These are phyloP conservation scores for Flaveria ramosissima DNA, from an alignment of 129 eudicot species.

Conservation along the genomic window DNA sequence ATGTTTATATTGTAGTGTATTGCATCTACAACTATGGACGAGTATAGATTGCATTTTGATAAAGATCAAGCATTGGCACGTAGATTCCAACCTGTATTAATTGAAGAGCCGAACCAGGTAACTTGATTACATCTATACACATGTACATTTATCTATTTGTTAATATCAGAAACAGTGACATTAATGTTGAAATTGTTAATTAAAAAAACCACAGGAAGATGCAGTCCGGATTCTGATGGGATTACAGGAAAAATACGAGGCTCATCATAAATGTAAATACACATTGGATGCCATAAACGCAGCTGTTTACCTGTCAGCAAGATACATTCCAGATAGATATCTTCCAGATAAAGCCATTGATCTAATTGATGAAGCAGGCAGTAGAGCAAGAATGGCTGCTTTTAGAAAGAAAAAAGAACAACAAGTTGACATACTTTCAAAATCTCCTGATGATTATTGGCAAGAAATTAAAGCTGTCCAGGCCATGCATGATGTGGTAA, in stretches of 20 bases:
- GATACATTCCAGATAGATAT: conserved; percentile 85
- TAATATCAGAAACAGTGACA: background rate
- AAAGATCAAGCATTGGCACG: conserved; percentile 88
- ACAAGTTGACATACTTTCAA: conserved; percentile 61
- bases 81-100: conserved; percentile 86
- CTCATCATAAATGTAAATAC: conserved; percentile 81
- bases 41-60: conserved; percentile 80
- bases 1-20: conserved; percentile 59
- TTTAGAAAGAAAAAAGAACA: conserved; percentile 60
- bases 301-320: conserved; percentile 73
- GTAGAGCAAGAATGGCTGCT: conserved; percentile 72
- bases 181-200: conserved; percentile 1
- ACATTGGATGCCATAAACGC: conserved; percentile 85
- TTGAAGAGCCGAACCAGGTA: conserved; percentile 90
- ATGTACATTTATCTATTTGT: background rate
- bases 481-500: conserved; percentile 75
- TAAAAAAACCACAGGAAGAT: conserved; percentile 53
- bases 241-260: conserved; percentile 73
- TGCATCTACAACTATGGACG: conserved; percentile 94
- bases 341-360: conserved; percentile 98
- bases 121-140: background rate
- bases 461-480: conserved; percentile 82
- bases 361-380: conserved; percentile 93
- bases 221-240: conserved; percentile 80
- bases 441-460: conserved; percentile 84